Percentiles rank a stretch among this genome's conserved stretches.
Conservation (phyloP, 768 basidiomycete species). For the Cystofilobasidium macerans region DNA sequence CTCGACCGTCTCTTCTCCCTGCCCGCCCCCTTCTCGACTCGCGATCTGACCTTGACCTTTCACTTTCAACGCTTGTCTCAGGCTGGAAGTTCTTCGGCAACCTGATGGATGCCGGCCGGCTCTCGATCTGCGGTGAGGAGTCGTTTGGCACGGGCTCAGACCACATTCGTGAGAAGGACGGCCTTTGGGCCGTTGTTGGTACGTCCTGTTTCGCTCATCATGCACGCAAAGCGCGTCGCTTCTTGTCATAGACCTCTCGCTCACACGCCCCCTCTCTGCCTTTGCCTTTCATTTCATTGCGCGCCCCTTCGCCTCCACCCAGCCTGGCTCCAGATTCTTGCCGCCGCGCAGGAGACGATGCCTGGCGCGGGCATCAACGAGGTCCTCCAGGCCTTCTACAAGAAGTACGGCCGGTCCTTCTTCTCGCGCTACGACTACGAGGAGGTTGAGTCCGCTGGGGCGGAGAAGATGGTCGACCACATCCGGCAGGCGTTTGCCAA, state of each 20-base stretch:
- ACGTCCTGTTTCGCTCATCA: too few species aligned
- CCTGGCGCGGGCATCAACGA: conserved; percentile 83
- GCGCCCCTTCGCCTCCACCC: not conserved
- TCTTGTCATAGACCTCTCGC: not conserved
- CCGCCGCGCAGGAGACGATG: conserved; percentile 71
- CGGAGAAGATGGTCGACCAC: conserved; percentile 68
- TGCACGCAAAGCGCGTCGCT: too few species aligned
- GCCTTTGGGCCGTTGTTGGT: conserved; percentile 94
- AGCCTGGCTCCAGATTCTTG: conserved; percentile 96
- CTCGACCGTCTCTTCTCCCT: conserved; percentile 60
- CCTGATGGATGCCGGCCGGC: conserved; percentile 93
- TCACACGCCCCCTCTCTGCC: conserved; percentile 40
- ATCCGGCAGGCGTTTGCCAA: conserved; percentile 58
- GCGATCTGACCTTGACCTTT: not conserved
- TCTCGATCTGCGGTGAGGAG: conserved; percentile 98
- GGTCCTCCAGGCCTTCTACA: conserved; percentile 74
- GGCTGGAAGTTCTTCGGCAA: conserved; percentile 99
- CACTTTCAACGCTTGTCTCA: conserved; percentile 33
- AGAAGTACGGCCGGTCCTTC: conserved; percentile 88
- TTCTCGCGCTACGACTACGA: conserved; percentile 99
- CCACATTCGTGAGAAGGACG: conserved; percentile 99
- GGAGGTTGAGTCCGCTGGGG: conserved; percentile 84
- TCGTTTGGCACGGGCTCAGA: conserved; percentile 99
- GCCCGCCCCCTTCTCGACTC: not conserved
- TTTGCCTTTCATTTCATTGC: not conserved